Conservation (phyloP, 2,329 filamentous ascomycete species). For the Leptographium galeiforme region DNA sequence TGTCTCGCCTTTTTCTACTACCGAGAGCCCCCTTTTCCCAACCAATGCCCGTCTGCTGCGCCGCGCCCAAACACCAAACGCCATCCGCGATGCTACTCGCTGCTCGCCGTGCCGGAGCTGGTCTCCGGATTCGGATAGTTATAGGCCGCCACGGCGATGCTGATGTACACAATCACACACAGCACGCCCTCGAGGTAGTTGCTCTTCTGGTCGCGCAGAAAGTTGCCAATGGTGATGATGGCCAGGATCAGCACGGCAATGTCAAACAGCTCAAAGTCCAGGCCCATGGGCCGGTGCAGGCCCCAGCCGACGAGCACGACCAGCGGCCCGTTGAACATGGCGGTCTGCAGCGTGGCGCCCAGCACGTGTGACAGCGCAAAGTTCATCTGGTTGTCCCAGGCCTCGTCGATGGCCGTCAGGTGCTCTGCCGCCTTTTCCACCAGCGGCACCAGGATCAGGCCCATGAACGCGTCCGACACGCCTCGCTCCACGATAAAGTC, state of each 20-base stretch:
- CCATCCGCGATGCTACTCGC: not conserved
- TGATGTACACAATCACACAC: slow-evolving; percentile 54
- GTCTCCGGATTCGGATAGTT: slow-evolving; percentile 11
- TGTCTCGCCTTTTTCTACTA: too few species aligned
- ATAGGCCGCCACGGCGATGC: slow-evolving; percentile 36
- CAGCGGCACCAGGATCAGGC: slow-evolving; percentile 66
- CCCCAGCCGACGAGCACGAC: slow-evolving; percentile 78
- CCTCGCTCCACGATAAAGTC: slow-evolving; percentile 36
- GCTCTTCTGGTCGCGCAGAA: slow-evolving; percentile 74
- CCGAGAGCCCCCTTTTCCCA: not conserved
- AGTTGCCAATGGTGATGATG: slow-evolving; percentile 77
- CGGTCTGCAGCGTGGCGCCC: slow-evolving; percentile 78
- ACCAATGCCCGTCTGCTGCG: not conserved
- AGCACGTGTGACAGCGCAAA: slow-evolving; percentile 76
- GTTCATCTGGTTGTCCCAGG: slow-evolving; percentile 69
- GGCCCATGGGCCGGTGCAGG: slow-evolving; percentile 53
- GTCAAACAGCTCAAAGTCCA: slow-evolving; percentile 83
- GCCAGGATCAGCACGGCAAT: slow-evolving; percentile 67
- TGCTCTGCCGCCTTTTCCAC: slow-evolving; percentile 84
- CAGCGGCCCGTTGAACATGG: slow-evolving; percentile 74
- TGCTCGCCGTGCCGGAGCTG: not conserved
- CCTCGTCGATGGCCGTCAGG: slow-evolving; percentile 72
- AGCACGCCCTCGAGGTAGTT: slow-evolving; percentile 83
- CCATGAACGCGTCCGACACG: slow-evolving; percentile 41
- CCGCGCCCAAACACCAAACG: not conserved